Evolutionary conservation across 805 yeast species (phyloP), one percentile per base, ranked within the genome.

Genomic region (Suhomyces pyralidae): DNA sequence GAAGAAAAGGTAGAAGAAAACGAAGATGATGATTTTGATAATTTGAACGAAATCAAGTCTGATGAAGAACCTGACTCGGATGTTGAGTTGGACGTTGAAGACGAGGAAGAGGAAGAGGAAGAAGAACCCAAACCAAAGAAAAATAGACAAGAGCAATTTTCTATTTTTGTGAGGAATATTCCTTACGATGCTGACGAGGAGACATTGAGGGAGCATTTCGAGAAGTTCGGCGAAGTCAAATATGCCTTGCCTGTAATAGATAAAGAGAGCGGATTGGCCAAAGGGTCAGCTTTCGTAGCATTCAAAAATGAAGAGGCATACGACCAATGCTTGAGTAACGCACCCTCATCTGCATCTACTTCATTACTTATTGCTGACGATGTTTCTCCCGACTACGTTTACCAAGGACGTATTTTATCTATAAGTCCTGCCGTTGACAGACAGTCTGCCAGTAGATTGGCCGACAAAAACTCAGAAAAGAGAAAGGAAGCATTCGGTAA

Each of bases 191-290:
- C 97, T 4, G 90, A 96, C 34, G 81, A 80, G 46, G 97, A 92
- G 51, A 69, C 85, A 1, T 76, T 94, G 40, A 78, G 76, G 46
- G 90, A 84, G 49, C 98, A 93, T 67, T 94, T 94, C 63, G 69
- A 72, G 53, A 80, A 83, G 59, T 91, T 94, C 66, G 99, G 99
- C 10, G 81, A 88, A 6, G 90, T 94, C 20, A 86, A 87, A 61
- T 94, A 91, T 66, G 99, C 99, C 0, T 78, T 94, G 45, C 97
- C 98, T 0, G 99, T 94, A 12, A 77, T 86, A 56, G 99, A 94
- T 64, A 88, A 78, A 63, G 86, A 78, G 51, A 85, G 96, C 2
- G 96, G 96, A 5, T 74, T 89, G 55, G 93, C 98, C 10, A 88
- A 80, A 66, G 99, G 99, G 56, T 87, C 97, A 0, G 99, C 97